Evolutionary conservation across 2,329 filamentous ascomycete genomes (phyloP).

Genomic region (Penicillium glabrum): DNA sequence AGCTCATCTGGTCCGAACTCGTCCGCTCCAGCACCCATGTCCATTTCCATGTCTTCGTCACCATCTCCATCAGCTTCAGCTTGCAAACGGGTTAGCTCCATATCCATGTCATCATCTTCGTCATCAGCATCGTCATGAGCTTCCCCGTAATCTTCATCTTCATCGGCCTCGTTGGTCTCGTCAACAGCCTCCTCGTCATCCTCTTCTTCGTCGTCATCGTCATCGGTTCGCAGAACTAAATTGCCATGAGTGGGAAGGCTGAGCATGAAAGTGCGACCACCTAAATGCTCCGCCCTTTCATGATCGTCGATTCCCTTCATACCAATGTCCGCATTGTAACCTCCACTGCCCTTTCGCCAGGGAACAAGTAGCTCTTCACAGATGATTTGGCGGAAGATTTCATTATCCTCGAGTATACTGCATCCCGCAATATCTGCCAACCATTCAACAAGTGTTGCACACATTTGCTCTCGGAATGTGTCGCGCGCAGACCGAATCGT

Average conservation of each 20-base stretch:
- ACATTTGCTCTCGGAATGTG: conserved; percentile 98
- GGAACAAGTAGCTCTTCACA: conserved; percentile 88
- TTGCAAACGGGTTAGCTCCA: conserved; percentile 36
- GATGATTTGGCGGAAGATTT: conserved; percentile 75
- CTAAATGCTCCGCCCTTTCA: conserved; percentile 58
- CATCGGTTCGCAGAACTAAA: conserved; percentile 47
- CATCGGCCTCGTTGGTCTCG: conserved; percentile 39
- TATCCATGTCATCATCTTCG: conserved; percentile 42
- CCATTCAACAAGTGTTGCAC: conserved; percentile 96
- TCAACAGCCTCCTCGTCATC: conserved; percentile 30
- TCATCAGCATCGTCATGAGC: conserved; percentile 52
- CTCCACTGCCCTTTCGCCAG: conserved; percentile 84
- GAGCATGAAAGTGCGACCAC: conserved; percentile 41
- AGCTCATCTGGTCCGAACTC: conserved; percentile 70
- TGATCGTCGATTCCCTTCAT: conserved; percentile 81
- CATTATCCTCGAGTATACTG: conserved; percentile 74
- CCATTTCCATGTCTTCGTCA: conserved; percentile 58
- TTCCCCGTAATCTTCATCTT: conserved; percentile 48
- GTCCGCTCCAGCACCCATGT: conserved; percentile 58
- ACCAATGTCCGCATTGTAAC: conserved; percentile 74
- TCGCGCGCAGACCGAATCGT: conserved; percentile 92
- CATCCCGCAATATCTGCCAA: conserved; percentile 89
- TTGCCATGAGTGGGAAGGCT: conserved; percentile 43
- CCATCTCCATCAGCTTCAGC: conserved; percentile 45
- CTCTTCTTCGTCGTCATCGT: conserved; percentile 40